Conservation (phyloP, 2,329 filamentous ascomycete species). For the Penicillium griseofulvum region DNA sequence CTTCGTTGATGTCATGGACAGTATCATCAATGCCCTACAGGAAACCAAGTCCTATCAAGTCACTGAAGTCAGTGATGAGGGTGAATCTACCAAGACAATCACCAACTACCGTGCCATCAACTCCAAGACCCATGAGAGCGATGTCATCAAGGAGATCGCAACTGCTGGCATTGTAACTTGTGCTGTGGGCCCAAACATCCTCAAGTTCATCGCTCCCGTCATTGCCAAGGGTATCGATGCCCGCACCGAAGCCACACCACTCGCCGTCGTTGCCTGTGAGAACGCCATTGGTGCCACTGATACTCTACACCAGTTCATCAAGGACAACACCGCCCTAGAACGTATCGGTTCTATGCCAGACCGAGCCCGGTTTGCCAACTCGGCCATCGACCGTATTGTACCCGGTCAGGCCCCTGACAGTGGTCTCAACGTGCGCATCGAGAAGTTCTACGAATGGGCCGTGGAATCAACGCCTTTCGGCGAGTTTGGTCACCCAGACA, state of each 20-base stretch:
- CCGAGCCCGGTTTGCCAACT: constrained; percentile 91
- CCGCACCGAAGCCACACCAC: constrained; percentile 63
- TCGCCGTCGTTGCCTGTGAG: constrained; percentile 95
- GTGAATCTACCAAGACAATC: constrained; percentile 76
- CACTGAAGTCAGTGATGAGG: constrained; percentile 84
- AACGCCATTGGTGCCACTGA: constrained; percentile 96
- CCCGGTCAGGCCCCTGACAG: constrained; percentile 78
- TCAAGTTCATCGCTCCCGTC: constrained; percentile 92
- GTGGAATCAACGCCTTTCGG: constrained; percentile 85
- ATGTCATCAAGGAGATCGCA: constrained; percentile 80
- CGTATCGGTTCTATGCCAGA: constrained; percentile 66
- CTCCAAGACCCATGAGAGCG: constrained; percentile 78
- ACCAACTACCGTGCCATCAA: constrained; percentile 97
- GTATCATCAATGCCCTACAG: constrained; percentile 77
- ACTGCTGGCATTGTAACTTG: constrained; percentile 91
- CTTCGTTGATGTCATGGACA: constrained; percentile 91
- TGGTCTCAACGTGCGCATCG: constrained; percentile 87
- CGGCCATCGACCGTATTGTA: constrained; percentile 96
- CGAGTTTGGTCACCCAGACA: constrained; percentile 65
- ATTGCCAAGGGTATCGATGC: constrained; percentile 91
- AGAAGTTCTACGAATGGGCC: constrained; percentile 99
- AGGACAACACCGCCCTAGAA: constrained; percentile 67
- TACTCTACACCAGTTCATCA: constrained; percentile 78
- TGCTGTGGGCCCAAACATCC: constrained; percentile 92
- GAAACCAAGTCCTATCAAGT: constrained; percentile 76